A percentile compares a stretch with the other conserved stretches of the same genome.
Evolutionary conservation across 371 early-diverging fungal genomes (phyloP).

Genomic region (Nematocida ausubeli): DNA sequence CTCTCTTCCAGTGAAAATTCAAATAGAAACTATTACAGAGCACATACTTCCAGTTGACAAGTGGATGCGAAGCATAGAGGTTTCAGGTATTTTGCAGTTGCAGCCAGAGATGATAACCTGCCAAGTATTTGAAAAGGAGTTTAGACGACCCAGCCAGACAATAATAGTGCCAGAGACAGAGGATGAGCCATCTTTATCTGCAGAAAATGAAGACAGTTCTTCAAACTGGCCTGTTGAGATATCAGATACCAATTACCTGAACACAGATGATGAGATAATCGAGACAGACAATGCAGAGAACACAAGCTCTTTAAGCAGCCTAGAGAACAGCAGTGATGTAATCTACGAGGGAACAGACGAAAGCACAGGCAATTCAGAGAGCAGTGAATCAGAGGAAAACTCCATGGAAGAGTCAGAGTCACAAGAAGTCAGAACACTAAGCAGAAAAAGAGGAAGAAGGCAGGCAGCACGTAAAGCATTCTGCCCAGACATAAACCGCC

Average conservation of each 20-base stretch:
- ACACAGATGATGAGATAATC: not conserved
- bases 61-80: conserved; percentile 32
- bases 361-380: not conserved
- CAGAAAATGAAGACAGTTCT: not conserved
- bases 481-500: not conserved
- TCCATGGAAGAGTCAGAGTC: not conserved
- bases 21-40: not conserved
- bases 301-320: not conserved
- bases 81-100: conserved; percentile 34
- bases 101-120: conserved; percentile 48
- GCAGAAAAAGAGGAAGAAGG: conserved; percentile 10
- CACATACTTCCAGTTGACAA: not conserved
- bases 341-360: not conserved
- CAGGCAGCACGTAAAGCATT: conserved; percentile 11
- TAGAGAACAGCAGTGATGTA: not conserved
- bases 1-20: not conserved
- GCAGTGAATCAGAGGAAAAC: not conserved
- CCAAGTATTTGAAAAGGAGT: conserved; percentile 46
- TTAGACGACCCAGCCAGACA: not conserved
- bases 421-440: not conserved
- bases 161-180: conserved; percentile 30
- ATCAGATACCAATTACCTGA: not conserved
- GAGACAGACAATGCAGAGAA: conserved; percentile 1
- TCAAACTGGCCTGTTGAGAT: not conserved
- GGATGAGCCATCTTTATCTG: conserved; percentile 10